These are phyloP conservation scores for Mytilinidion resinicola DNA, from an alignment of 495 filamentous ascomycete species.

Conservation along the genomic window DNA sequence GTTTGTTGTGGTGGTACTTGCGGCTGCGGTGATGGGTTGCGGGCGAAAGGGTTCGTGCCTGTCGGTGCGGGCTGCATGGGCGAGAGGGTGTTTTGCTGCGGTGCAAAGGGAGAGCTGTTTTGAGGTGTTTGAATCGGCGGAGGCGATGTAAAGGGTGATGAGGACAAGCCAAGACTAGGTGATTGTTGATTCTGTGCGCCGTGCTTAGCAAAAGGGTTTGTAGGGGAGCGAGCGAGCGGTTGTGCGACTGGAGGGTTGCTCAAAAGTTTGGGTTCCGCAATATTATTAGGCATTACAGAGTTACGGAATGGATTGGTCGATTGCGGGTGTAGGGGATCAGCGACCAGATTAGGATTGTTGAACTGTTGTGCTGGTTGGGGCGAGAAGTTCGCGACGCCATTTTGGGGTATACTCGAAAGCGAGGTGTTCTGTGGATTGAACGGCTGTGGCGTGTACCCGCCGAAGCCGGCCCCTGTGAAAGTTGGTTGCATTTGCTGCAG, in stretches of 20 bases:
- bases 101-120: constrained; percentile 11
- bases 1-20: constrained; percentile 23
- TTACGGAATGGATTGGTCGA: constrained; percentile 36
- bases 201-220: constrained; percentile 29
- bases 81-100: constrained; percentile 25
- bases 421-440: constrained; percentile 38
- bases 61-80: constrained; percentile 56
- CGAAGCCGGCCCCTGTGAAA: constrained; percentile 79
- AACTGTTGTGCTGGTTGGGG: constrained; percentile 40
- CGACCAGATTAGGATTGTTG: constrained; percentile 14
- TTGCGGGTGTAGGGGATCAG: constrained; percentile 27
- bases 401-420: constrained; percentile 59
- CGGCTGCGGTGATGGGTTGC: constrained; percentile 33
- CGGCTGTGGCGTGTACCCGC: constrained; percentile 56
- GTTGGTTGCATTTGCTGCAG: constrained; percentile 48
- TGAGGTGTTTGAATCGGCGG: constrained; percentile 10
- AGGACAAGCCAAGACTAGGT: constrained; percentile 6
- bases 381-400: constrained; percentile 44
- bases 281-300: constrained; percentile 26
- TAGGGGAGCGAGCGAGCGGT: constrained; percentile 22
- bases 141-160: constrained; percentile 15
- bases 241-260: constrained; percentile 18
- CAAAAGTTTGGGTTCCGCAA: constrained; percentile 17
- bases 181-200: constrained; percentile 22
- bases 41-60: constrained; percentile 68